Evolutionary conservation across 2,329 filamentous ascomycete genomes (phyloP).

Genomic region (Alternaria triticina): DNA sequence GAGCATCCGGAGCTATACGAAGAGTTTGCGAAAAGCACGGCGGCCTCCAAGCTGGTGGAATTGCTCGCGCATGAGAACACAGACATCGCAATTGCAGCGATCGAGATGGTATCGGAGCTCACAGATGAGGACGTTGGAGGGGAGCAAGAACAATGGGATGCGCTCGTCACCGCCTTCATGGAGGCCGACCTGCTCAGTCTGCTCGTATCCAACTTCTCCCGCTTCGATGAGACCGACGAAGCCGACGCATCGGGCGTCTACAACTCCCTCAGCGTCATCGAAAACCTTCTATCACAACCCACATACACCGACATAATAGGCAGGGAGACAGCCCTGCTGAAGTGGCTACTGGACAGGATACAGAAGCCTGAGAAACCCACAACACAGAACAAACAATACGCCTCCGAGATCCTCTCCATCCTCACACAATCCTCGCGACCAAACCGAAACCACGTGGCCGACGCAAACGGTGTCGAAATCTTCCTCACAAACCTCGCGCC

Average conservation of each 20-base stretch:
- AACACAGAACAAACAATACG: constrained; percentile 92
- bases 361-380: constrained; percentile 71
- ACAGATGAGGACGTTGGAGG: constrained; percentile 92
- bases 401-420: constrained; percentile 89
- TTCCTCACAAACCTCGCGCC: constrained; percentile 82
- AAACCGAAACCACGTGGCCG: constrained; percentile 69
- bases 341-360: constrained; percentile 79
- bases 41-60: constrained; percentile 74
- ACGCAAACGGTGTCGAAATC: constrained; percentile 74
- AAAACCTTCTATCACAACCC: constrained; percentile 80
- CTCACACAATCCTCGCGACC: constrained; percentile 75
- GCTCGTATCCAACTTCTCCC: constrained; percentile 76
- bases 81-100: constrained; percentile 89
- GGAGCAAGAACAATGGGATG: constrained; percentile 80
- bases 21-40: constrained; percentile 79
- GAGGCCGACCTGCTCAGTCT: constrained; percentile 75
- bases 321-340: constrained; percentile 69
- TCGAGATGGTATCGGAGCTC: constrained; percentile 88
- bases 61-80: constrained; percentile 94
- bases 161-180: constrained; percentile 68
- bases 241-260: constrained; percentile 86
- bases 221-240: constrained; percentile 75
- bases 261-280: constrained; percentile 78
- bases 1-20: constrained; percentile 85
- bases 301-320: constrained; percentile 75